A percentile compares a stretch with the other conserved stretches of the same genome.
These are phyloP conservation scores for Pilaira anomala DNA, from an alignment of 192 early-diverging fungal species.

Conservation along the genomic window DNA sequence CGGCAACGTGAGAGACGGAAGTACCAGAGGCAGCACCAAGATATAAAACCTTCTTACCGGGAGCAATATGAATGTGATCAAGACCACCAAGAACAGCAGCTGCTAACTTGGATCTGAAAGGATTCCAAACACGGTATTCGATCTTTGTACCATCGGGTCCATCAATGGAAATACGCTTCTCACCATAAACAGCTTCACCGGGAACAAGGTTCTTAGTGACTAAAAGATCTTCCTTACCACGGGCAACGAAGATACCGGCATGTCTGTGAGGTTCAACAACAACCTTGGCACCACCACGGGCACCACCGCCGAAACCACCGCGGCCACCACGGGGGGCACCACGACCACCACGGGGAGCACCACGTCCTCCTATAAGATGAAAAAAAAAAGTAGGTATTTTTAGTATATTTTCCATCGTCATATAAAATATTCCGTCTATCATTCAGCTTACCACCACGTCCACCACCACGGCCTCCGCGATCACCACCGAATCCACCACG, in stretches of 20 bases:
- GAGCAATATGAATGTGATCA: constrained; percentile 92
- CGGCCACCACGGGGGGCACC: constrained; percentile 44
- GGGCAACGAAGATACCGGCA: constrained; percentile 91
- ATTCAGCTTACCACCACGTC: too few species aligned
- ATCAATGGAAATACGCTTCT: constrained; percentile 97
- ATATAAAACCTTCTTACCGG: constrained; percentile 96
- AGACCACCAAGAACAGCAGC: constrained; percentile 96
- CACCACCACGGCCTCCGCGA: constrained; percentile 40
- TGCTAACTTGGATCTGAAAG: constrained; percentile 98
- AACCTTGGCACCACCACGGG: constrained; percentile 89
- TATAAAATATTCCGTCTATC: too few species aligned
- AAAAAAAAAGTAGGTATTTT: background rate
- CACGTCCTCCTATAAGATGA: constrained; percentile 11
- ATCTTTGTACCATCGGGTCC: constrained; percentile 92
- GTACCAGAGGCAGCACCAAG: constrained; percentile 95
- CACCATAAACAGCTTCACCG: constrained; percentile 95
- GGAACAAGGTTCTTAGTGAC: constrained; percentile 98
- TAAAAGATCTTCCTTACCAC: constrained; percentile 98
- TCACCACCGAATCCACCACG: constrained; percentile 46
- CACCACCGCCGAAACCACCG: constrained; percentile 71
- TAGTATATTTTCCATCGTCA: background rate
- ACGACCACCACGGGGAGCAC: constrained; percentile 31
- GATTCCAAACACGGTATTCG: constrained; percentile 99
- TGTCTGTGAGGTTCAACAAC: constrained; percentile 97
- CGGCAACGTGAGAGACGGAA: constrained; percentile 94